Evolutionary conservation across 768 basidiomycete genomes (phyloP).

Genomic region (Suillus brevipes): DNA sequence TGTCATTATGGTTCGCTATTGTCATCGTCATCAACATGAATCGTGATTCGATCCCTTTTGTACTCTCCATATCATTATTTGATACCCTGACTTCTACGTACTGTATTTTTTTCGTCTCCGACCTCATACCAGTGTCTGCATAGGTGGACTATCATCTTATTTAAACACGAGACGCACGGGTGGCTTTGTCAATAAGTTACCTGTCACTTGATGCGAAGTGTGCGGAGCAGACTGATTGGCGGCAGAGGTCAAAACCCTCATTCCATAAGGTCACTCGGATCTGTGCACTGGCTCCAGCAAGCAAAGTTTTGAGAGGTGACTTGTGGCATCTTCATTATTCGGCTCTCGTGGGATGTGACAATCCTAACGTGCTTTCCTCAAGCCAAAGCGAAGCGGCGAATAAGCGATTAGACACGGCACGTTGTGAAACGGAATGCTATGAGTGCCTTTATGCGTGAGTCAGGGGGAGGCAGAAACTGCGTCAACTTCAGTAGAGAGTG

Average conservation of each 20-base stretch:
- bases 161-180: background rate
- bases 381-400: too few relatives aligned
- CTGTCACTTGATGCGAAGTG: background rate
- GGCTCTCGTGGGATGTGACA: too few relatives aligned
- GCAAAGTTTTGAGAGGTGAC: too few relatives aligned
- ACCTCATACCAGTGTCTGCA: background rate
- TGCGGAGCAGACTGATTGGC: too few relatives aligned
- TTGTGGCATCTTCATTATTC: too few relatives aligned
- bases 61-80: slow-evolving; percentile 19
- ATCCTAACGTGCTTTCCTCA: too few relatives aligned
- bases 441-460: too few relatives aligned
- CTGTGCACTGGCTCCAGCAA: background rate
- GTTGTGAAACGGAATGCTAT: too few relatives aligned
- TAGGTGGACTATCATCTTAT: background rate
- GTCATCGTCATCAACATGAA: slow-evolving; percentile 15
- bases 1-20: slow-evolving; percentile 16
- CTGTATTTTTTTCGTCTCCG: background rate
- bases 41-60: slow-evolving; percentile 9
- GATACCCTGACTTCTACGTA: slow-evolving; percentile 27
- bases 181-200: background rate
- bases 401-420: too few relatives aligned
- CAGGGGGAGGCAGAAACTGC: too few relatives aligned
- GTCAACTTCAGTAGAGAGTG: too few relatives aligned
- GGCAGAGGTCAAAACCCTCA: too few relatives aligned
- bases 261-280: background rate